A percentile compares a stretch with the other conserved stretches of the same genome.
These are phyloP conservation scores for Gleditsia sinensis DNA, from an alignment of 306 rosid genomes.

Conservation along the genomic window DNA sequence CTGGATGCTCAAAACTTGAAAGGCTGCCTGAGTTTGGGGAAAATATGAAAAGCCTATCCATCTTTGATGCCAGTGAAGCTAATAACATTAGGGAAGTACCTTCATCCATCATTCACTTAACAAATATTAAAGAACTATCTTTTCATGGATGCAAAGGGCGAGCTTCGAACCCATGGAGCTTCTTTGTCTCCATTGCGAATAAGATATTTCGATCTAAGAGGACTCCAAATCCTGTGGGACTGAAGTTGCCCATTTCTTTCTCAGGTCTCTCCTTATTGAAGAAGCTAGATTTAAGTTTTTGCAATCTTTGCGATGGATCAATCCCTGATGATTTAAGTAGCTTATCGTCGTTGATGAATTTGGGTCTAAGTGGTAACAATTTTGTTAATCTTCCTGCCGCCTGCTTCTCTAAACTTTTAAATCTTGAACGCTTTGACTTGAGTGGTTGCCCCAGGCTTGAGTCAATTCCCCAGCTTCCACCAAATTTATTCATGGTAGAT, in stretches of 20 bases:
- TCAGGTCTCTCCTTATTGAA: not conserved
- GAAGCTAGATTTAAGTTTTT: slow-evolving; percentile 1
- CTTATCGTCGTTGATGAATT: not conserved
- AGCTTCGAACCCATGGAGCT: not conserved
- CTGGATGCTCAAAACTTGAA: not conserved
- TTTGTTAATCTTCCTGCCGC: not conserved
- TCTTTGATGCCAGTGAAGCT: not conserved
- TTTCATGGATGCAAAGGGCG: not conserved
- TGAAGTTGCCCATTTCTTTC: slow-evolving; percentile 3
- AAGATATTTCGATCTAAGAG: not conserved
- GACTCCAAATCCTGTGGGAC: not conserved
- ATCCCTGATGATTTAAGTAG: not conserved
- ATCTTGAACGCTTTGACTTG: not conserved
- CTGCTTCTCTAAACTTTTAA: slow-evolving; percentile 14
- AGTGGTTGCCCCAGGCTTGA: not conserved
- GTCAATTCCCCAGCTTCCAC: slow-evolving; percentile 16
- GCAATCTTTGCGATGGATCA: slow-evolving; percentile 4
- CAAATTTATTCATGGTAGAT: not conserved
- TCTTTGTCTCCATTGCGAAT: not conserved
- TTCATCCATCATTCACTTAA: not conserved
- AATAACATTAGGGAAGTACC: not conserved
- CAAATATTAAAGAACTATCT: not conserved
- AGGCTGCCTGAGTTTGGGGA: not conserved
- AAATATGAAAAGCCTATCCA: not conserved
- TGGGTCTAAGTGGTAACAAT: slow-evolving; percentile 7